phyloP scores from a whole-genome alignment of 2,329 filamentous ascomycete species.

The Trichophaea hybrida region DNA sequence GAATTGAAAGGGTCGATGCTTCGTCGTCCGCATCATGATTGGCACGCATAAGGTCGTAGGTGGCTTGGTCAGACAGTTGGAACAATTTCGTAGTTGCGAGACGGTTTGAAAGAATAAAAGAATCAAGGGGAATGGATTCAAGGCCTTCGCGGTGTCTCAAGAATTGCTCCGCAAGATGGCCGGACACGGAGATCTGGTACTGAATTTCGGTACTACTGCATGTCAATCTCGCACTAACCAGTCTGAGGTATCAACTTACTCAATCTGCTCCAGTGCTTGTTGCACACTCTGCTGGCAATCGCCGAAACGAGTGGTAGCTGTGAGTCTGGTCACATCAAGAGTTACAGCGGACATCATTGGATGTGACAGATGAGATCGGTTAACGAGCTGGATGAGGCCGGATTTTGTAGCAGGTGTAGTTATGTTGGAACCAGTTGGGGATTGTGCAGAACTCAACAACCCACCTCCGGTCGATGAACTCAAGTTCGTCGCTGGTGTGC shows the following conservation, averaged over 20 bases:
- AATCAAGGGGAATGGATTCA: conserved; percentile 49
- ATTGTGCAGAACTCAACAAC: too few relatives aligned
- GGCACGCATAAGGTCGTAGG: conserved; percentile 23
- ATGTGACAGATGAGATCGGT: neutral
- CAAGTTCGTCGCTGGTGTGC: too few relatives aligned
- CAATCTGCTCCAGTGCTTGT: conserved; percentile 15
- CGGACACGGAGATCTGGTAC: conserved; percentile 61
- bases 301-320: conserved; percentile 18
- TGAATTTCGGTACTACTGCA: conserved; percentile 50
- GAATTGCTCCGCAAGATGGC: conserved; percentile 58
- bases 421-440: neutral
- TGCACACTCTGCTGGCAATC: conserved; percentile 20
- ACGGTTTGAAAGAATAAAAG: conserved; percentile 31
- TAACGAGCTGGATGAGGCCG: too few relatives aligned
- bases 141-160: conserved; percentile 49
- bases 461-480: too few relatives aligned
- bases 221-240: neutral
- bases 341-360: conserved; percentile 10
- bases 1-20: conserved; percentile 24
- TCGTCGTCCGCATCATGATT: conserved; percentile 23
- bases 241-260: conserved; percentile 7
- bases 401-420: neutral
- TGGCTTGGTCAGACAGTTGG: conserved; percentile 23
- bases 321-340: conserved; percentile 14
- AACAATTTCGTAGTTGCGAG: conserved; percentile 26